phyloP scores from a whole-genome alignment of 1,284 basidiomycete species.

The Ganoderma lucidum region DNA sequence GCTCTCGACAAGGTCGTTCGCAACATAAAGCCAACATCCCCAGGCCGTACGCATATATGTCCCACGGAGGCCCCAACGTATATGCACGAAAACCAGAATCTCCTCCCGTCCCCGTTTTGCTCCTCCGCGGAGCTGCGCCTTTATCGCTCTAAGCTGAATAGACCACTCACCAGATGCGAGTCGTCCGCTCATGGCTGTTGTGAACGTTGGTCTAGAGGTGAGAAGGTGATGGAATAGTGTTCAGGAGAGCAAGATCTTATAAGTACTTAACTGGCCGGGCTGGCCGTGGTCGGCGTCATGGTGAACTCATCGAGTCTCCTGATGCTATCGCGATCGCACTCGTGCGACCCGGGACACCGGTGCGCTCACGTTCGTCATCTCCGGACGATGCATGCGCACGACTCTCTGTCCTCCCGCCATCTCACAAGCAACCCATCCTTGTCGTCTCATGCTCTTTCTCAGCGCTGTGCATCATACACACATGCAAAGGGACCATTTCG shows the following conservation, averaged over 20 bases:
- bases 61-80: background rate
- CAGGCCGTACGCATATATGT: background rate
- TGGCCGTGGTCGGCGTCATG: slow-evolving; percentile 22
- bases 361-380: slow-evolving; percentile 19
- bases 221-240: slow-evolving; percentile 7
- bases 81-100: background rate
- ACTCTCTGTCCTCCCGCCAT: slow-evolving; percentile 3
- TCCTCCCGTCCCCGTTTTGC: background rate
- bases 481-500: slow-evolving; percentile 7
- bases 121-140: background rate
- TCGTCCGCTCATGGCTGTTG: slow-evolving; percentile 44
- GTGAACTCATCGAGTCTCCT: slow-evolving; percentile 12
- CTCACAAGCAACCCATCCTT: background rate
- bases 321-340: slow-evolving; percentile 33
- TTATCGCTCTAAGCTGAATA: background rate
- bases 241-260: slow-evolving; percentile 18
- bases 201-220: slow-evolving; percentile 8
- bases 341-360: slow-evolving; percentile 27
- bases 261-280: background rate
- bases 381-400: slow-evolving; percentile 9
- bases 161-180: slow-evolving; percentile 44
- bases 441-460: slow-evolving; percentile 20
- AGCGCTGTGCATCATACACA: background rate
- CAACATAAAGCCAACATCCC: background rate
- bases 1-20: background rate